A percentile compares a stretch with the other conserved stretches of the same genome.
These are phyloP conservation scores for Psilocybe cyanescens DNA, from an alignment of 768 basidiomycete species.

Conservation along the genomic window DNA sequence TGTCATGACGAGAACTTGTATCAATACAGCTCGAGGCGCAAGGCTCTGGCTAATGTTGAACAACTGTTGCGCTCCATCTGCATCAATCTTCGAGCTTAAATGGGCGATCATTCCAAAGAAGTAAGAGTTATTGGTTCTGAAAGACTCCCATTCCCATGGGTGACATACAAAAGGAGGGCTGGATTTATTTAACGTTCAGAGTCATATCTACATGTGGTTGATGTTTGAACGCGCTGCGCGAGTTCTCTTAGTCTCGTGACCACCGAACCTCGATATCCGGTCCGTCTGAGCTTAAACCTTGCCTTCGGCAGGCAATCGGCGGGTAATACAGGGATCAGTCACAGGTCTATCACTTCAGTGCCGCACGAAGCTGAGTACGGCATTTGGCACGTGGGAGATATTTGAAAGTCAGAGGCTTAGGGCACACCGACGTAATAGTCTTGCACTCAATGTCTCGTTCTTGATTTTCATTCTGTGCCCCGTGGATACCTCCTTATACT, in stretches of 20 bases:
- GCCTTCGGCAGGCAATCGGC: no score
- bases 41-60: conserved; percentile 43
- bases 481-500: neutral
- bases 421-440: neutral
- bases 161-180: neutral
- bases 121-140: neutral
- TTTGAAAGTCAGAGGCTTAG: neutral
- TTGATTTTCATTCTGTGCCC: neutral
- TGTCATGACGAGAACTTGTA: conserved; percentile 62
- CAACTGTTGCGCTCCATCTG: conserved; percentile 23
- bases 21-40: conserved; percentile 63
- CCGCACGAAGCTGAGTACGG: no score
- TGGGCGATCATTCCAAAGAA: neutral
- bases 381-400: neutral
- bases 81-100: conserved; percentile 13
- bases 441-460: neutral
- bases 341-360: no score
- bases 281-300: no score
- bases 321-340: no score
- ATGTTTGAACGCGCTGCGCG: neutral
- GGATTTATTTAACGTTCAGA: neutral
- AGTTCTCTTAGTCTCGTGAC: neutral
- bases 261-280: neutral
- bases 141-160: neutral
- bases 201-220: neutral